Evolutionary conservation across 805 yeast genomes (phyloP).

Genomic region (Candida takata): DNA sequence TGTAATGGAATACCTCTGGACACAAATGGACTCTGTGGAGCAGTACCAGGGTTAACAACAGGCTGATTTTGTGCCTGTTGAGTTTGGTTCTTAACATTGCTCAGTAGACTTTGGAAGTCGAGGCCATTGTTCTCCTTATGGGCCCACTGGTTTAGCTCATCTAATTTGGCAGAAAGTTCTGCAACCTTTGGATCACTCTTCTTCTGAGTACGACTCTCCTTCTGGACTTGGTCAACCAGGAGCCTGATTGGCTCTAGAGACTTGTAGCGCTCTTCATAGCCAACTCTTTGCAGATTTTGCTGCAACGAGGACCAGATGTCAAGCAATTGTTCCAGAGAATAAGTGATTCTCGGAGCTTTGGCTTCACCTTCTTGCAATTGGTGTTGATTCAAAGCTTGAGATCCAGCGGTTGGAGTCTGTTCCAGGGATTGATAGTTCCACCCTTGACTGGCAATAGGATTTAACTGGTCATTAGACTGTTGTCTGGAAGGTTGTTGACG

Average conservation of each 20-base stretch:
- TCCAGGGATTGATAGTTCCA: too few relatives aligned
- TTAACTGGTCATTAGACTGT: conserved; percentile 1
- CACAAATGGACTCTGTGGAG: not conserved
- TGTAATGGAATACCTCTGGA: conserved; percentile 3
- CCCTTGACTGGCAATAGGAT: too few relatives aligned
- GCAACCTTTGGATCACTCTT: conserved; percentile 7
- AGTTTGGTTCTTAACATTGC: conserved; percentile 12
- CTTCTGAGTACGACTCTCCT: conserved; percentile 14
- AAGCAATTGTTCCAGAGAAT: conserved; percentile 47
- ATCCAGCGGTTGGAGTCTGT: too few relatives aligned
- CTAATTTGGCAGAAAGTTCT: conserved; percentile 12
- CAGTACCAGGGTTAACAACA: not conserved
- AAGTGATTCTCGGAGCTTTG: conserved; percentile 13
- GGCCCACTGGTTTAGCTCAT: conserved; percentile 19
- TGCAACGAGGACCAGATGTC: conserved; percentile 40
- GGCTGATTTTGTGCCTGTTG: conserved; percentile 8
- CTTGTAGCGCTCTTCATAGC: conserved; percentile 26
- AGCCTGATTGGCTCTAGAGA: conserved; percentile 24
- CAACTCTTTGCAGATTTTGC: conserved; percentile 23
- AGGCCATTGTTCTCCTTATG: conserved; percentile 17
- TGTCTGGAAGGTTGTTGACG: conserved; percentile 24
- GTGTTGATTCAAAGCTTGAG: too few relatives aligned
- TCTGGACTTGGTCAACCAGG: conserved; percentile 17
- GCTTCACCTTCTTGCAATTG: too few relatives aligned
- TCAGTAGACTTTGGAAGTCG: conserved; percentile 20